Evolutionary conservation across 129 eudicot species (phyloP).

Genomic region (Centella asiatica): DNA sequence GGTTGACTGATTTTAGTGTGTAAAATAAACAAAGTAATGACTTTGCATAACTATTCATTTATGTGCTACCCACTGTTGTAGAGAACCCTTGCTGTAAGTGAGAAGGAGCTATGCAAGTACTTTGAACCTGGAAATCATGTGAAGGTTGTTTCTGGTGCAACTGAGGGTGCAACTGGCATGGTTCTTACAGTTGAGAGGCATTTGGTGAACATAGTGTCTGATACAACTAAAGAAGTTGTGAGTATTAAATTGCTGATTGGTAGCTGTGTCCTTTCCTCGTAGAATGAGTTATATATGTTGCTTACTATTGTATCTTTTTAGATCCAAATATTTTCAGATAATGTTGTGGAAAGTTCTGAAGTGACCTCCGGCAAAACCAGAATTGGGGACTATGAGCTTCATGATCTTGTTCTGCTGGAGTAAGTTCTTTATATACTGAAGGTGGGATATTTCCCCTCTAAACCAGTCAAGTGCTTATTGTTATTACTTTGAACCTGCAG

Average conservation of each 20-base stretch:
- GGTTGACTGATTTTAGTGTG: too few relatives aligned
- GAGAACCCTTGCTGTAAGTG: constrained; percentile 76
- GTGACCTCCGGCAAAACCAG: constrained; percentile 85
- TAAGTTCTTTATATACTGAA: constrained; percentile 24
- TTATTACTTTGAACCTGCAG: constrained; percentile 44
- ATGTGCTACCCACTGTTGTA: constrained; percentile 17
- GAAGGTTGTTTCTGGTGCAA: constrained; percentile 83
- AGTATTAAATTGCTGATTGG: constrained; percentile 14
- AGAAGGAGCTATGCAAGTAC: constrained; percentile 91
- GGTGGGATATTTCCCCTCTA: not conserved
- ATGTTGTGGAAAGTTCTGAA: constrained; percentile 97
- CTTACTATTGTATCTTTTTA: constrained; percentile 17
- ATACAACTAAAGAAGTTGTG: constrained; percentile 93
- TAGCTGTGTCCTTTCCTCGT: not conserved
- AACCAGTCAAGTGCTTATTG: constrained; percentile 3
- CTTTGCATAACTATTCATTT: not conserved
- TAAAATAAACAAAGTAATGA: not conserved
- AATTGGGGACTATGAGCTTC: constrained; percentile 94
- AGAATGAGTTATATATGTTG: not conserved
- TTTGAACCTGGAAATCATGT: constrained; percentile 96
- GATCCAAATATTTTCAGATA: constrained; percentile 92
- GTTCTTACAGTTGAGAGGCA: constrained; percentile 85
- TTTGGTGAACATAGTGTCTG: constrained; percentile 76
- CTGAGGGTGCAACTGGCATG: constrained; percentile 96
- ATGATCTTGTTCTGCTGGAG: constrained; percentile 91